phyloP scores from a whole-genome alignment of 2,329 filamentous ascomycete species.

The Neoarthrinium moseri region DNA sequence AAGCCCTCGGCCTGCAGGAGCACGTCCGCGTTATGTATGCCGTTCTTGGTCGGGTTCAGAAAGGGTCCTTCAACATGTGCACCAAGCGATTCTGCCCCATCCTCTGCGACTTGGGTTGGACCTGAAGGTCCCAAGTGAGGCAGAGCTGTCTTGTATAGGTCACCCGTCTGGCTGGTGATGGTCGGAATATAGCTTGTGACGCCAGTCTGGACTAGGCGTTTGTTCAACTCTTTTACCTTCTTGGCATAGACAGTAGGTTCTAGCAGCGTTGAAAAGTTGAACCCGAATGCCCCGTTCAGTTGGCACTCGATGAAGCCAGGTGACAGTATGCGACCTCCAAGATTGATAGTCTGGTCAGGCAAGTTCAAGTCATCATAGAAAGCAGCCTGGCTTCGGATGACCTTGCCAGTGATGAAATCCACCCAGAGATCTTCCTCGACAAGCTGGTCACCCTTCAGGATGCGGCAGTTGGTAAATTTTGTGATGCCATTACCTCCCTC shows the following conservation, averaged over 20 bases:
- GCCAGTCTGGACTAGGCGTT: conserved; percentile 70
- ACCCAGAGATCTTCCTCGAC: conserved; percentile 86
- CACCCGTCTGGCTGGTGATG: conserved; percentile 74
- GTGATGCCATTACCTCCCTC: conserved; percentile 59
- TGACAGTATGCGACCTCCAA: conserved; percentile 78
- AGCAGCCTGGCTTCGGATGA: conserved; percentile 66
- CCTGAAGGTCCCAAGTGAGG: conserved; percentile 76
- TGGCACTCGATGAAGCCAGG: conserved; percentile 90
- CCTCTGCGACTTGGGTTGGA: conserved; percentile 51
- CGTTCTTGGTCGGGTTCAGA: conserved; percentile 78
- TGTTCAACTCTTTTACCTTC: conserved; percentile 70
- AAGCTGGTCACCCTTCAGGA: conserved; percentile 67
- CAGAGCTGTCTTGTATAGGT: conserved; percentile 79
- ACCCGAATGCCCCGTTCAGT: conserved; percentile 88
- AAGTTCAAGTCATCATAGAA: conserved; percentile 68
- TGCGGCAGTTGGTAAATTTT: conserved; percentile 85
- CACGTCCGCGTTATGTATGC: conserved; percentile 76
- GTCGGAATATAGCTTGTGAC: conserved; percentile 89
- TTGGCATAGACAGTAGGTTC: conserved; percentile 67
- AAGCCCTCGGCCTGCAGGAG: conserved; percentile 64
- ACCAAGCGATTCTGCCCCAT: conserved; percentile 83
- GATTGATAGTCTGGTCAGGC: conserved; percentile 74
- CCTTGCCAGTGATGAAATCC: conserved; percentile 76
- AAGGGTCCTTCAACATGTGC: conserved; percentile 93
- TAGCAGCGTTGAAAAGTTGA: conserved; percentile 84